Evolutionary conservation across 768 basidiomycete genomes (phyloP), one percentile per base, ranked within the genome.

Genomic region (Lactarius akahatsu): DNA sequence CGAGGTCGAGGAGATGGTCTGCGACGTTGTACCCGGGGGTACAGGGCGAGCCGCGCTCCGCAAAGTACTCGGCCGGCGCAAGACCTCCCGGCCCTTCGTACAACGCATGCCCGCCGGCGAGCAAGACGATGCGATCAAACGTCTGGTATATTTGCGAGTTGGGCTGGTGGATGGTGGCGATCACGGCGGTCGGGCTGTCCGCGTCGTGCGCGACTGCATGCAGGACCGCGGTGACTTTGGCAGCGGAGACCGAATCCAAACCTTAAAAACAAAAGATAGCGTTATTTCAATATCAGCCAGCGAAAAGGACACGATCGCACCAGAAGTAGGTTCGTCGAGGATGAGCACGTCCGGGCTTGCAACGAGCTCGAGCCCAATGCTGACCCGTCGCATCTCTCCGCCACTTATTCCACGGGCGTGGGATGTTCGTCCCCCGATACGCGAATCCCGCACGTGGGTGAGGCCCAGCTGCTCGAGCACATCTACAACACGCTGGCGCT

Each of bases 1-100:
- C 94, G 60, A 98, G 83, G 70, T 97, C 95, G 26, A 98, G 81
- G 13, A 97, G 82, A 72, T 96, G 92, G 74, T 98, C 96, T 0
- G 96, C 94, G 20, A 96, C 84, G 71, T 97, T 97, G 78, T 96
- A 95, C 0, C 92, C 94, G 58, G 86, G 81, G 9, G 85, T 89
- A 72, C 87, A 93, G 11, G 82, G 77, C 69, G 73, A 75, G 63
- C 73, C 74, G 11, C 66, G 73, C 10, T 67, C 61, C 1, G 84
- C 80, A 72, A 96, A 91, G 74, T 90, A 82, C 13, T 85, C 82
- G 0, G 82, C 84, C 0, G 94, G 92, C 0, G 83, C 81, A 63
- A 88, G 83, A 0, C 84, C 83, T 2, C 94, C 94, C 0, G 77
- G 62, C 58, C 84, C 72, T 76, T 80, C 68, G 75, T 79, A 76